phyloP scores from a whole-genome alignment of 768 basidiomycete genomes.

The Chiua virens region DNA sequence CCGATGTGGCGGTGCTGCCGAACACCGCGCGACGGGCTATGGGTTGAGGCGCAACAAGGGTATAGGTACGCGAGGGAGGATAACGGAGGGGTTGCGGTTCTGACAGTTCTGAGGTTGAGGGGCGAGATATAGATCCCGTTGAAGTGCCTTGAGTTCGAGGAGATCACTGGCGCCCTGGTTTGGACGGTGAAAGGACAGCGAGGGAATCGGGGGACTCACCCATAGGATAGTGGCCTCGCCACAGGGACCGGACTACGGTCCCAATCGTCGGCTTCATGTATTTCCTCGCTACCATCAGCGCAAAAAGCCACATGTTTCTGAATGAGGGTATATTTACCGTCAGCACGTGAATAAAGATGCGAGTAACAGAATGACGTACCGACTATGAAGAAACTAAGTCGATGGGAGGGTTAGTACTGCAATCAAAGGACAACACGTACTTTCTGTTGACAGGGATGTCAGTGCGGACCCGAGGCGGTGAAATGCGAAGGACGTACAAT shows the following conservation, averaged over 20 bases:
- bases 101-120: conserved; percentile 40
- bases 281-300: conserved; percentile 51
- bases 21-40: not conserved
- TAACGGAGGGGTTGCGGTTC: conserved; percentile 35
- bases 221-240: conserved; percentile 59
- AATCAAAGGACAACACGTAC: conserved; percentile 4
- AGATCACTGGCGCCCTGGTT: conserved; percentile 44
- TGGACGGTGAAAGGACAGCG: not conserved
- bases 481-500: conserved; percentile 11
- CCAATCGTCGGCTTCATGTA: conserved; percentile 74
- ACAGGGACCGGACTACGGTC: conserved; percentile 73
- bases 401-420: not conserved
- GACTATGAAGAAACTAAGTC: conserved; percentile 1
- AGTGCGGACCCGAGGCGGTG: not conserved
- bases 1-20: not conserved
- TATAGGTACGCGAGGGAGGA: conserved; percentile 58
- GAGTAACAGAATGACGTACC: conserved; percentile 2
- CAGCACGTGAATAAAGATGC: not conserved
- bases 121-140: conserved; percentile 60
- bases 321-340: not conserved
- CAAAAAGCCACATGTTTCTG: conserved; percentile 66
- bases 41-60: conserved; percentile 57
- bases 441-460: conserved; percentile 10
- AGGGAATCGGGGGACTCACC: conserved; percentile 47
- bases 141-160: conserved; percentile 69